phyloP scores from a whole-genome alignment of 2,329 filamentous ascomycete species.

The Lasiodiplodia gonubiensis region DNA sequence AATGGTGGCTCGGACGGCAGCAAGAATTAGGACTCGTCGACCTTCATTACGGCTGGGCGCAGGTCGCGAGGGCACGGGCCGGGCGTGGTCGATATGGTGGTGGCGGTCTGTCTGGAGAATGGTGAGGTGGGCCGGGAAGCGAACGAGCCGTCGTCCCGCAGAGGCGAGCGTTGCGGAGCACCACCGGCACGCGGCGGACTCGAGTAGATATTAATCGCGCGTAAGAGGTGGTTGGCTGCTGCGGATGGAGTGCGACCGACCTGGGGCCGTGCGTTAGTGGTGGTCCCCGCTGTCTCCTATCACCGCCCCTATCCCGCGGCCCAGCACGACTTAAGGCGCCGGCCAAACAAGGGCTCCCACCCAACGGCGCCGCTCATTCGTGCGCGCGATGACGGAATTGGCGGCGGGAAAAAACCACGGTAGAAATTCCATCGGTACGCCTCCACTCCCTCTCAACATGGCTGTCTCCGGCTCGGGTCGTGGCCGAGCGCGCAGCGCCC shows the following conservation, averaged over 20 bases:
- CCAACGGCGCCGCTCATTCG: slow-evolving; percentile 12
- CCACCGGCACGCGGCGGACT: neutral
- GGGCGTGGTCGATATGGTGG: neutral
- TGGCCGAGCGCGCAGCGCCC: slow-evolving; percentile 15
- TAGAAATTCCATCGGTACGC: slow-evolving; percentile 8
- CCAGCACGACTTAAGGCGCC: slow-evolving; percentile 8
- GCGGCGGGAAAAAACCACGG: slow-evolving; percentile 4
- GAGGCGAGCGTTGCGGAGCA: neutral
- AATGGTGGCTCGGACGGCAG: neutral
- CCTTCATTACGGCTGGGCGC: slow-evolving; percentile 19
- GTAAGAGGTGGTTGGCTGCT: slow-evolving; percentile 9
- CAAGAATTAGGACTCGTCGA: slow-evolving; percentile 26
- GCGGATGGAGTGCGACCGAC: neutral
- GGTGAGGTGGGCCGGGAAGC: neutral
- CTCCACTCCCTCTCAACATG: too few species aligned
- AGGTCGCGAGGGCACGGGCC: slow-evolving; percentile 6
- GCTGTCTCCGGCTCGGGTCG: slow-evolving; percentile 14
- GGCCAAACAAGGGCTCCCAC: slow-evolving; percentile 6
- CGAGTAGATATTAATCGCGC: slow-evolving; percentile 24
- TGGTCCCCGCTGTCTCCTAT: slow-evolving; percentile 17
- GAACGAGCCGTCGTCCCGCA: neutral
- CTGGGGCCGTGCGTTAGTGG: neutral
- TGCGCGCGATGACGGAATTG: slow-evolving; percentile 6
- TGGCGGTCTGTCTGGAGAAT: slow-evolving; percentile 14
- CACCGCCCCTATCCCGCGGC: slow-evolving; percentile 19